Conservation (phyloP, 129 eudicot species). For the Chrysanthemum seticuspe region DNA sequence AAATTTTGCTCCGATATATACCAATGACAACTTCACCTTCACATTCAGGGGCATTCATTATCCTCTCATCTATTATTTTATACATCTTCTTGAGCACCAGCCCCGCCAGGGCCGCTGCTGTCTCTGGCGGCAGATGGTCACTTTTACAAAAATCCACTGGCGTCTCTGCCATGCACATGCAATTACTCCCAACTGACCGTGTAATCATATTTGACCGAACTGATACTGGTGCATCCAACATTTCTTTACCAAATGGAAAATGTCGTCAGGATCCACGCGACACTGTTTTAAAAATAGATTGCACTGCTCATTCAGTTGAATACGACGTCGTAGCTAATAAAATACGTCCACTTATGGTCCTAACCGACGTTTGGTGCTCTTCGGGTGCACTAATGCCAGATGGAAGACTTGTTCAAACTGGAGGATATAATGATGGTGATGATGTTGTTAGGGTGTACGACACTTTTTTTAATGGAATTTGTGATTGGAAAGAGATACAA, state of each 20-base stretch:
- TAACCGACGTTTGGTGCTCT: slow-evolving; percentile 83
- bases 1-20: not conserved
- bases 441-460: no score
- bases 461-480: no score
- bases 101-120: not conserved
- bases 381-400: slow-evolving; percentile 53
- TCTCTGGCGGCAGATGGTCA: slow-evolving; percentile 57
- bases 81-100: slow-evolving; percentile 10
- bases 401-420: no score
- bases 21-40: slow-evolving; percentile 23
- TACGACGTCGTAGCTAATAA: slow-evolving; percentile 54
- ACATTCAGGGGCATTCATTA: not conserved
- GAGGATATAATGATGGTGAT: no score
- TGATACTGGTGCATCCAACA: slow-evolving; percentile 70
- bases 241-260: slow-evolving; percentile 50
- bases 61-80: slow-evolving; percentile 20
- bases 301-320: slow-evolving; percentile 81
- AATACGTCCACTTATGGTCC: slow-evolving; percentile 62
- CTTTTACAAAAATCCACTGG: slow-evolving; percentile 52
- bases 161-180: slow-evolving; percentile 95
- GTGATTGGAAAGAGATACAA: no score
- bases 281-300: slow-evolving; percentile 37
- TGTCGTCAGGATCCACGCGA: slow-evolving; percentile 57
- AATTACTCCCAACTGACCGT: slow-evolving; percentile 65
- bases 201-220: slow-evolving; percentile 83